Evolutionary conservation across 306 rosid species (phyloP).

Genomic region (Luffa aegyptiaca): DNA sequence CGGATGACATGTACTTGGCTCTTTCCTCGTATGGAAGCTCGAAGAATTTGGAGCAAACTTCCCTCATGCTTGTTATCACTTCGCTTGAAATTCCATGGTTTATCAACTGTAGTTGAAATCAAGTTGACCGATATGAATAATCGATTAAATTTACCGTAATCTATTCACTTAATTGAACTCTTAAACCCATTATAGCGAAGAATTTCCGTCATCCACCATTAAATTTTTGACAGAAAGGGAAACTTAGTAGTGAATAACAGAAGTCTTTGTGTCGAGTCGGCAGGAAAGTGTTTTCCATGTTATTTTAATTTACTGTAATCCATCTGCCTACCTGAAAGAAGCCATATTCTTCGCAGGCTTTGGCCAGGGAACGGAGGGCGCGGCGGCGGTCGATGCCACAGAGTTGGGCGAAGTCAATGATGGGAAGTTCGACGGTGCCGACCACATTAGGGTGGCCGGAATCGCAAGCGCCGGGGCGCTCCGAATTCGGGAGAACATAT

Average conservation of each 20-base stretch:
- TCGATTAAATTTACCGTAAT: too few relatives aligned
- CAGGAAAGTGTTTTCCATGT: too few relatives aligned
- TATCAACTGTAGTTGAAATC: conserved; percentile 33
- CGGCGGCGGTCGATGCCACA: conserved; percentile 43
- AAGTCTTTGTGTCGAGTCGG: too few relatives aligned
- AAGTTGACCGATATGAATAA: background rate
- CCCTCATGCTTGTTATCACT: conserved; percentile 42
- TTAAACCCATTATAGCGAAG: too few relatives aligned
- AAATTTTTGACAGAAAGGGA: too few relatives aligned
- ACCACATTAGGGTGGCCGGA: background rate
- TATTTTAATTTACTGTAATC: background rate
- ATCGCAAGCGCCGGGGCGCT: conserved; percentile 24
- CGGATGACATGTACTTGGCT: conserved; percentile 58
- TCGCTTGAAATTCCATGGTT: conserved; percentile 66
- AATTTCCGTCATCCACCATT: too few relatives aligned
- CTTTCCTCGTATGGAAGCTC: conserved; percentile 72
- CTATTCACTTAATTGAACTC: too few relatives aligned
- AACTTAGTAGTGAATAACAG: too few relatives aligned
- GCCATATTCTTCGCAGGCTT: conserved; percentile 56
- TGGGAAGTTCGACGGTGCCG: conserved; percentile 29
- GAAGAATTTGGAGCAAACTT: conserved; percentile 48
- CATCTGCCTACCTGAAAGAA: conserved; percentile 52
- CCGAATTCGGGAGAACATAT: conserved; percentile 52
- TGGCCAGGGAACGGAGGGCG: conserved; percentile 42
- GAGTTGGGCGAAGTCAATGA: conserved; percentile 60